Evolutionary conservation across 495 filamentous ascomycete genomes (phyloP).

Genomic region (Hyphodiscus hymeniophilus): DNA sequence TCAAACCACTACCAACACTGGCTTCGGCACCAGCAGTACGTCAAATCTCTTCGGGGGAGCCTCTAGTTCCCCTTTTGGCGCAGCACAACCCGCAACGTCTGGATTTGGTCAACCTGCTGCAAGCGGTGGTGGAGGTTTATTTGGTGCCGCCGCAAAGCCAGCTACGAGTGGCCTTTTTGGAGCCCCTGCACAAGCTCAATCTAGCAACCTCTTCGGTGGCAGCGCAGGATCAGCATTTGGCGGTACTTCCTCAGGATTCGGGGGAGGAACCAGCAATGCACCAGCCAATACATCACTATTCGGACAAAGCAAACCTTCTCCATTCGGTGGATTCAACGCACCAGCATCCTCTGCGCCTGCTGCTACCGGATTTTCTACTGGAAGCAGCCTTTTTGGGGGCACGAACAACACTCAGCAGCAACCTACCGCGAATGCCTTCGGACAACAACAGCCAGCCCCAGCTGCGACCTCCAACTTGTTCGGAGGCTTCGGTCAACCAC

Average conservation of each 20-base stretch:
- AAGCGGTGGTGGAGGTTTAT: constrained; percentile 41
- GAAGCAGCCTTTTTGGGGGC: constrained; percentile 36
- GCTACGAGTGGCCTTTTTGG: constrained; percentile 25
- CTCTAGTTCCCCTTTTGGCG: constrained; percentile 44
- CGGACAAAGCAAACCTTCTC: constrained; percentile 20
- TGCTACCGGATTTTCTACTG: constrained; percentile 26
- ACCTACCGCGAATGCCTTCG: constrained; percentile 16
- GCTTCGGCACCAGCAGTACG: constrained; percentile 35
- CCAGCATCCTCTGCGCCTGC: too few relatives aligned
- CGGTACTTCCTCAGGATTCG: constrained; percentile 21
- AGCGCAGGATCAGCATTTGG: constrained; percentile 19
- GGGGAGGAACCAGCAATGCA: constrained; percentile 21
- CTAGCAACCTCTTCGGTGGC: constrained; percentile 29
- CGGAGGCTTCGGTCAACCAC: constrained; percentile 22
- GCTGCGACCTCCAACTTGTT: constrained; percentile 16
- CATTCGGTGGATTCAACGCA: too few relatives aligned
- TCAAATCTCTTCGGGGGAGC: constrained; percentile 43
- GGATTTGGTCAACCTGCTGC: constrained; percentile 38
- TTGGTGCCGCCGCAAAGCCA: constrained; percentile 43
- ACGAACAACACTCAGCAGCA: constrained; percentile 26
- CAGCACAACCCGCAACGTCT: constrained; percentile 35
- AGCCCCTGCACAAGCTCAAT: constrained; percentile 12
- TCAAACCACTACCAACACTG: constrained; percentile 26
- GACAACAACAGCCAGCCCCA: constrained; percentile 26
- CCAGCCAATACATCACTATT: constrained; percentile 25